Evolutionary conservation across 176 grass and related monocot genomes (phyloP).

Genomic region (Puccinellia tenuiflora): DNA sequence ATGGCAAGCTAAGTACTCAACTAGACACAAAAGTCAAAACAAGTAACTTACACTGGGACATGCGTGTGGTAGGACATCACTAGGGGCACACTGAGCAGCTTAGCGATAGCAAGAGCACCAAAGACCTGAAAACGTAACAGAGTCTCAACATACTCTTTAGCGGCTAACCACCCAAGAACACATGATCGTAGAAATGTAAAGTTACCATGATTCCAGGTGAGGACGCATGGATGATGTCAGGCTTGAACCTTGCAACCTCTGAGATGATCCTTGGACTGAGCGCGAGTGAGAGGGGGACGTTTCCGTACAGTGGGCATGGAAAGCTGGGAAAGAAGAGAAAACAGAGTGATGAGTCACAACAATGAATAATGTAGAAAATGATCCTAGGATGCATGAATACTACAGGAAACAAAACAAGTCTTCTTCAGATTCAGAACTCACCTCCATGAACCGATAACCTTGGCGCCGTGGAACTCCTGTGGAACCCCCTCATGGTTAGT

Average conservation of each 20-base stretch:
- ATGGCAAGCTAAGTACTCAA: neutral
- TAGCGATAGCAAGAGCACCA: slow-evolving; percentile 82
- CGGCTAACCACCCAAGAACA: neutral
- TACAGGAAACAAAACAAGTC: too few species aligned
- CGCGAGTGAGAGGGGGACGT: slow-evolving; percentile 85
- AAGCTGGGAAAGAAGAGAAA: slow-evolving; percentile 50
- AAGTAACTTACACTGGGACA: slow-evolving; percentile 70
- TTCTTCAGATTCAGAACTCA: too few species aligned
- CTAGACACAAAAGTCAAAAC: neutral
- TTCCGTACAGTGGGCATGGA: slow-evolving; percentile 89
- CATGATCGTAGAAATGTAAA: neutral
- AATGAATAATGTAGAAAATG: too few species aligned
- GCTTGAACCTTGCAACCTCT: slow-evolving; percentile 92
- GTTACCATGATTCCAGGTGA: slow-evolving; percentile 97
- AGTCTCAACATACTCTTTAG: neutral
- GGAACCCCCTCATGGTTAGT: slow-evolving; percentile 92
- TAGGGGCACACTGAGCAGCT: slow-evolving; percentile 67
- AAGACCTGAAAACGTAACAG: slow-evolving; percentile 59
- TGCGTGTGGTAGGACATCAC: slow-evolving; percentile 98
- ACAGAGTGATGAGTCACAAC: too few species aligned
- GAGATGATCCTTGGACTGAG: slow-evolving; percentile 92
- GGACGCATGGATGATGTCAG: slow-evolving; percentile 93
- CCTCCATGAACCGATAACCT: slow-evolving; percentile 97
- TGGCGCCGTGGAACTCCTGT: slow-evolving; percentile 79
- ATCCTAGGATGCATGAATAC: too few species aligned